Base-by-base conservation (phyloP, 2,329 filamentous ascomycete genomes). In the Colletotrichum sp. region DNA sequence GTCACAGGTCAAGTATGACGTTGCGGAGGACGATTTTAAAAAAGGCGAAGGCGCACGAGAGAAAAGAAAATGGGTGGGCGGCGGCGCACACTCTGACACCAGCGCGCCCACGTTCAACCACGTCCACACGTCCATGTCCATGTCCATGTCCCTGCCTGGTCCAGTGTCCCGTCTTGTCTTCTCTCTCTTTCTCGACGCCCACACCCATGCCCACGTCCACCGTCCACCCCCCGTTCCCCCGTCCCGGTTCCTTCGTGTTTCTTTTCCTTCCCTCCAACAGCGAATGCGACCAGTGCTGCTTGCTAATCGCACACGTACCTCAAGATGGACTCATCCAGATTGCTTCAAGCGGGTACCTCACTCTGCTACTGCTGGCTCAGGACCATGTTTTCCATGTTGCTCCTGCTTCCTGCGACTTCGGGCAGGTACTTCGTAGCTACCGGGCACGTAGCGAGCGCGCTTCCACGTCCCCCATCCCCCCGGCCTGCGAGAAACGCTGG, bases 1-100 rank as follows among this genome's bases (percentile, higher is more conserved):
- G 85, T 87, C 85, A 87, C 85, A 86, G 85, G 64, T 71, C 65
- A 77, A 77, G 77, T 78, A 87, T 87, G 85, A 87, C 85, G 85
- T 87, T 87, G 84, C 68, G 77, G 82, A 81, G 79, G 80, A 80
- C 82, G 79, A 82, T 71, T 78, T 70, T 71, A 64, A 71, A 71
- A 75, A 73, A 65, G 56, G 60, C 76, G 77, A 78, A 76, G 76
- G 76, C 71, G 78, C 77, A 76, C 66, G 76, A 79, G 60, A 78
- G 78, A 80, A 79, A 84, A 84, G 81, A 82, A 82, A 83, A 80
- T 81, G 66, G 75, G 58, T 71, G 72, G 58, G 60, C 74, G 60
- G 70, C 74, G 70, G 74, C 74, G 66, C 66, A 74, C 74, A 72
- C 73, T 66, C 66, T 78, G 71, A 75, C 68, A 74, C 78, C 65